Conservation (phyloP, 116 monocot species). For the Posidonia oceanica region DNA sequence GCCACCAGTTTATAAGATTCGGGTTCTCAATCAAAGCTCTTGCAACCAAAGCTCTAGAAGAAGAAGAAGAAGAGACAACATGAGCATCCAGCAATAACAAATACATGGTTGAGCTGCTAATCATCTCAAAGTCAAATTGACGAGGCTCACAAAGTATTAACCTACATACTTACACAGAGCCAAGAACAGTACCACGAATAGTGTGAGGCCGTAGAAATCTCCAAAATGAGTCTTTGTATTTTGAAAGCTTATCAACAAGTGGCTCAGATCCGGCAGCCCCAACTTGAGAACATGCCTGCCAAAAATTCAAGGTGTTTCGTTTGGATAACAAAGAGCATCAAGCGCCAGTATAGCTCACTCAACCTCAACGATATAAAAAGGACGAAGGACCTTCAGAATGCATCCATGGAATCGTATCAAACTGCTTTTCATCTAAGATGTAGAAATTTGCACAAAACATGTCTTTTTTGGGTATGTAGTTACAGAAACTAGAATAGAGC, state of each 20-base stretch:
- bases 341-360: too few relatives aligned
- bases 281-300: constrained; percentile 58
- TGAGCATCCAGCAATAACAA: neutral
- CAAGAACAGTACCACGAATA: constrained; percentile 89
- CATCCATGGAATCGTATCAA: neutral
- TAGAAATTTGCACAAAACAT: neutral
- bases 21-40: constrained; percentile 83
- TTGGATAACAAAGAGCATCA: neutral
- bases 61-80: constrained; percentile 8
- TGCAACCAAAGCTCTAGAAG: constrained; percentile 76
- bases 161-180: constrained; percentile 50
- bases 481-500: too few relatives aligned
- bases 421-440: neutral
- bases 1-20: constrained; percentile 76
- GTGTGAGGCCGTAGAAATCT: constrained; percentile 96
- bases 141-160: neutral
- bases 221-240: constrained; percentile 65
- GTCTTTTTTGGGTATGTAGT: too few relatives aligned
- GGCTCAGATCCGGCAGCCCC: constrained; percentile 39
- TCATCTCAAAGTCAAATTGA: neutral
- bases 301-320: neutral
- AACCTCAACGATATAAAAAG: too few relatives aligned
- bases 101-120: neutral
- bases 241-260: constrained; percentile 29
- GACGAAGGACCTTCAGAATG: neutral